Base-by-base conservation (phyloP, 371 early-diverging fungal genomes). In the Mortierella sp. region DNA sequence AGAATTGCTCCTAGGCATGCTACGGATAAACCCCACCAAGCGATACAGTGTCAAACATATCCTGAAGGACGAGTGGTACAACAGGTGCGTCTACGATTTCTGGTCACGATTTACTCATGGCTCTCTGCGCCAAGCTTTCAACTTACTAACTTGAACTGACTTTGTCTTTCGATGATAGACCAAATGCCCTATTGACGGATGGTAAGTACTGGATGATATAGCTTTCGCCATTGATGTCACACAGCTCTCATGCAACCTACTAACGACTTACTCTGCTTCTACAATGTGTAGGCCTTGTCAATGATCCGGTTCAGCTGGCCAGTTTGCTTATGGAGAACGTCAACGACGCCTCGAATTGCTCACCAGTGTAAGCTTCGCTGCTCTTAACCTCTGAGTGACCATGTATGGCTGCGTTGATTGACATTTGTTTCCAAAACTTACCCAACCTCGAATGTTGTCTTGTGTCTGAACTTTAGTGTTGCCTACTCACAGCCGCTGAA, bases 271-370 rank as follows among this genome's bases (percentile, higher is more conserved):
- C 21, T 14, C n/a, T 4, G 35, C 55, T 6, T 51, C 21, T 58
- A 16, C 14, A 5, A 65, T 6, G 16, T 21, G 32, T 75, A 79
- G 90, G 91, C 41, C 70, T 76, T 48, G 92, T 92, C 70, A 92
- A 88, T 56, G 88, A 93, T 54, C 92, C 93, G 2, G 88, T 79
- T 10, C 83, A 80, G 35, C 76, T 93, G 32, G 93, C 93, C 16
- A 88, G 87, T 48, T n/a, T 85, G 71, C 82, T 92, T 76, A 88
- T 89, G 84, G 82, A 87, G 6, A 91, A 87, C 60, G 75, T 85
- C 38, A 85, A 80, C 35, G 78, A 88, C 49, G 35, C 81, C 18
- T 46, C 72, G n/a, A 73, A 63, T 4, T 68, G 76, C 65, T 85
- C 86, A 10, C 86, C 86, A 21, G 75, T 85, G 74, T 76, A 82